Base-by-base conservation (phyloP, 805 yeast species). In the Saturnispora gosingensis region DNA sequence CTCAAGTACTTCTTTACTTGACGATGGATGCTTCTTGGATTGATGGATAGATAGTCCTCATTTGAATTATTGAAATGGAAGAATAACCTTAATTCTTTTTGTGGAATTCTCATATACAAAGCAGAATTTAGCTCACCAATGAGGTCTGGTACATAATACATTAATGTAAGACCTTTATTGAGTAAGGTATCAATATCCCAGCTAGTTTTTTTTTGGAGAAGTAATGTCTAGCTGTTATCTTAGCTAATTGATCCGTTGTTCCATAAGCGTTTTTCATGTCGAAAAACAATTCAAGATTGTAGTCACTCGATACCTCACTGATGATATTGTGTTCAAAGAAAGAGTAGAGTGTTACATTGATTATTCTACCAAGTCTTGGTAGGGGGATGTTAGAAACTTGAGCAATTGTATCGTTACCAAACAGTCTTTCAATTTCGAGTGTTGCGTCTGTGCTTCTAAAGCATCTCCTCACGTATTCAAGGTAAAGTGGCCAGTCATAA, bases 341-440 rank as follows among this genome's bases (percentile, higher is more conserved):
- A 13, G 3, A 2, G 11, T 3, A 36, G 20, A 36, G 20, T n/a
- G 39, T 36, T n/a, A 5, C 4, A 4, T 20, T 8, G 22, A 18
- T 38, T 18, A 38, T 38, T 16, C 42, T 18, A 8, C 42, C 42
- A 38, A 38, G 13, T 38, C 16, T 38, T 38, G 42, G 42, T 38
- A 38, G 2, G 9, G 13, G 24, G 16, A 7, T 18, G 10, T 18
- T 8, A 7, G 13, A n/a, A 18, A 18, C 8, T 38, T 18, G 6
- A 1, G 15, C 22, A 35, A 5, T n/a, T 16, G 20, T 16, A 18
- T 18, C 15, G 25, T 13, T 10, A n/a, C 8, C 13, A 18, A 38
- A 38, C 5, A 43, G 22, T 48, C 20, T 57, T 57, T 38, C 42
- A 18, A 38, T n/a, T 18, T 18, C 42, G 13, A 38, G 42, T 18